Base-by-base conservation (phyloP, 1,284 basidiomycete species). In the Cutaneotrichosporon dermatis region DNA sequence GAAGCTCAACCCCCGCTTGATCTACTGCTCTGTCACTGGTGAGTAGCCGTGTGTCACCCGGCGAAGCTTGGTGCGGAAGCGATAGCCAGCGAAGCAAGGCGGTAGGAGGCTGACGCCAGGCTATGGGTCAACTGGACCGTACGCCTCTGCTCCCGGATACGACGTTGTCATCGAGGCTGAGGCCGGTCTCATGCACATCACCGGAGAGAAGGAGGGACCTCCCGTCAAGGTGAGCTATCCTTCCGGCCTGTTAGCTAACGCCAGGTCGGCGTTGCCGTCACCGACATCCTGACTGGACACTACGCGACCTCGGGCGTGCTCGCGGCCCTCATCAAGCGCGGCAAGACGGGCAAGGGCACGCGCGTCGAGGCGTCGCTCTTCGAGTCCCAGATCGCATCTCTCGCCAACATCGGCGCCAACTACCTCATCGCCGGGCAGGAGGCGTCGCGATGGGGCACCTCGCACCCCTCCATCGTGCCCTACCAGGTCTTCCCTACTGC, bases 171-270 rank as follows among this genome's bases (percentile, higher is more conserved):
- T 93, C 44, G 90, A 93, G 74, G 92, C 86, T 10, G 91, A 95
- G 78, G 92, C 92, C 35, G 92, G 92, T 12, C 78, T 95, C 52
- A 94, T 95, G 91, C 91, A 94, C 76, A 94, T 94, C 70, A 97
- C 94, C 8, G 93, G 93, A 50, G 94, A 97, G 78, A 83, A 87
- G 6, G 88, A 90, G 69, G 86, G 92, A 3, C 84, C 86, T 12
- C 94, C 93, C 1, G 89, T 87, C 74, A 97, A 97, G 78, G 78
- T 79, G 35, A 60, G 69, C 13, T 37, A 15, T 6, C 1, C 2
- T 4, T 8, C 5, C 12, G 16, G 10, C n/a, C 13, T n/a, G 4
- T 2, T 25, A 37, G 36, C 49, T 62, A 33, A 65, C n/a, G 2
- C 3, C 54, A 72, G 72, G 90, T 92, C 37, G 90, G 90, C 5